phyloP scores from a whole-genome alignment of 768 basidiomycete species.

The Collybiopsis confluens region DNA sequence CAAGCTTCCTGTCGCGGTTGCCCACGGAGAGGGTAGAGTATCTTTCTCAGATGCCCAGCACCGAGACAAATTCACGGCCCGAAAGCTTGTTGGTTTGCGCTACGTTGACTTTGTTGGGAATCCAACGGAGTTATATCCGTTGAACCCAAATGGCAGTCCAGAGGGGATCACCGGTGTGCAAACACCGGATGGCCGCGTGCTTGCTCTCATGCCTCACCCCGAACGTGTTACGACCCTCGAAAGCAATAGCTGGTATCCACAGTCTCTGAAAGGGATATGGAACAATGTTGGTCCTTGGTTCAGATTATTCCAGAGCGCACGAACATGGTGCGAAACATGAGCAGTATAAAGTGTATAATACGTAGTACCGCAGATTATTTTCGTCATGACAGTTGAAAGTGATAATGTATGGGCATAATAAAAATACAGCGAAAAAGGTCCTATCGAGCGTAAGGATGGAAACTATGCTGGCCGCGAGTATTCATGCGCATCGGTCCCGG shows the following conservation, averaged over 20 bases:
- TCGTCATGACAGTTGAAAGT: too few relatives aligned
- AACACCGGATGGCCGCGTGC: slow-evolving; percentile 81
- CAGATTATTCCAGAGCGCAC: slow-evolving; percentile 87
- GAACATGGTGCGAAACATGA: slow-evolving; percentile 65
- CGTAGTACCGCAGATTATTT: background rate
- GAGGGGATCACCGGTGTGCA: slow-evolving; percentile 87
- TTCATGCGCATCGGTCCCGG: slow-evolving; percentile 46
- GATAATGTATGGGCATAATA: background rate
- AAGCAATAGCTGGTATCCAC: slow-evolving; percentile 91
- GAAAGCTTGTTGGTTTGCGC: slow-evolving; percentile 68
- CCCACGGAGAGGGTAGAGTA: slow-evolving; percentile 88
- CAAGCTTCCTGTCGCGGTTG: slow-evolving; percentile 76
- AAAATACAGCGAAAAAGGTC: background rate
- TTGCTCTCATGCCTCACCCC: slow-evolving; percentile 97
- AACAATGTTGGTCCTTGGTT: slow-evolving; percentile 90
- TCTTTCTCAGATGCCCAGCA: slow-evolving; percentile 42
- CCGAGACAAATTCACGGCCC: slow-evolving; percentile 30
- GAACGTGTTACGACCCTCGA: slow-evolving; percentile 79
- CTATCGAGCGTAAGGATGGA: slow-evolving; percentile 64
- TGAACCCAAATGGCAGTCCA: slow-evolving; percentile 84
- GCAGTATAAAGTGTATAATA: background rate
- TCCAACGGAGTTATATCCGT: slow-evolving; percentile 71
- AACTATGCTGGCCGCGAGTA: slow-evolving; percentile 53
- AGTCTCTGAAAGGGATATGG: slow-evolving; percentile 52
- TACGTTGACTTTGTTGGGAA: slow-evolving; percentile 71